Conservation (phyloP, 768 basidiomycete species). For the Crucibulum laeve region DNA sequence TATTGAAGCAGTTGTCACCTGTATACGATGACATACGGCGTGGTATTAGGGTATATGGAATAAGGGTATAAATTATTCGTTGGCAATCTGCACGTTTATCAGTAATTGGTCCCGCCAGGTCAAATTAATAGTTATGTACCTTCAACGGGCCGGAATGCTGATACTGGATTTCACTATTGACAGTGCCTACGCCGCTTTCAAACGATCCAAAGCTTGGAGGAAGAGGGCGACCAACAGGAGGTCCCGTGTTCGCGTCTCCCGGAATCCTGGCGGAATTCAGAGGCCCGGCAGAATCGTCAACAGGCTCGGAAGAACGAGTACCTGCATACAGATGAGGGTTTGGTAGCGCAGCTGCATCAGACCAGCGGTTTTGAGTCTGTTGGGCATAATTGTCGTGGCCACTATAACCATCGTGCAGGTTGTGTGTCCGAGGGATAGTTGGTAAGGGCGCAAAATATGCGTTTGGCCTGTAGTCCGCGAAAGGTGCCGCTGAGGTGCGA, state of each 20-base stretch:
- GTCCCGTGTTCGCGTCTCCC: no score
- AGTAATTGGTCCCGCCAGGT: no score
- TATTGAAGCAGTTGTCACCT: no score
- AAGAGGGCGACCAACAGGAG: neutral
- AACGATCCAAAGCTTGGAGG: neutral
- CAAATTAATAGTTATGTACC: neutral
- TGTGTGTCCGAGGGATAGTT: slow-evolving; percentile 8
- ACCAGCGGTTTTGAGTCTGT: neutral
- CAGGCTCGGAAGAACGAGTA: neutral
- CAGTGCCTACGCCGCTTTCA: neutral
- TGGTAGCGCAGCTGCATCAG: neutral
- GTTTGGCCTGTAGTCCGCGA: slow-evolving; percentile 12
- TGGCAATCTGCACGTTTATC: slow-evolving; percentile 4
- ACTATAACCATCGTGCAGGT: neutral
- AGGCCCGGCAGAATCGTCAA: neutral
- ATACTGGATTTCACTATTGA: neutral
- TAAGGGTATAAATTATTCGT: neutral
- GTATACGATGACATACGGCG: no score
- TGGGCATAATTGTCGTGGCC: neutral
- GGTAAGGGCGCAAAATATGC: slow-evolving; percentile 11
- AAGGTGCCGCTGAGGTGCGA: slow-evolving; percentile 2
- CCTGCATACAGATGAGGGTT: neutral
- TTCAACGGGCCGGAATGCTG: neutral
- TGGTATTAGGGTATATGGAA: slow-evolving; percentile 2
- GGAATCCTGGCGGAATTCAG: neutral